Conservation (phyloP, 805 yeast genomes). For the Tanozyma kutaoensis region DNA sequence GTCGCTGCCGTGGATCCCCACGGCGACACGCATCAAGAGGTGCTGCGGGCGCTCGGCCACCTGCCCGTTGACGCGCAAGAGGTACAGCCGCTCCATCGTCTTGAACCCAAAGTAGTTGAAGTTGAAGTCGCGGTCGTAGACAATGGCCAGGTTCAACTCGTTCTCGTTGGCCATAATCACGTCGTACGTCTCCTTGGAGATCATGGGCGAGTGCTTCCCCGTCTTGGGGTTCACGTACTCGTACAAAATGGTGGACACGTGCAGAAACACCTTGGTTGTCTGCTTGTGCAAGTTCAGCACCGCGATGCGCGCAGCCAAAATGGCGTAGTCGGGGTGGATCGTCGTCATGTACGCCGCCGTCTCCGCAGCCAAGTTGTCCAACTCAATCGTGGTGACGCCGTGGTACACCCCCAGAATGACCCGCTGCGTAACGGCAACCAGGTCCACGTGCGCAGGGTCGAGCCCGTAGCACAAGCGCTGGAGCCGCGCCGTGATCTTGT, state of each 20-base stretch:
- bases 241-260: conserved; percentile 57
- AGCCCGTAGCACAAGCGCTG: conserved; percentile 91
- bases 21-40: conserved; percentile 47
- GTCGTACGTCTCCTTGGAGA: conserved; percentile 26
- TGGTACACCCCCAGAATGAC: conserved; percentile 94
- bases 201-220: conserved; percentile 37
- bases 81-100: conserved; percentile 46
- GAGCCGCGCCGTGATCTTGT: conserved; percentile 86
- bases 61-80: conserved; percentile 39
- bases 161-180: conserved; percentile 24
- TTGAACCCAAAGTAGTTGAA: conserved; percentile 50
- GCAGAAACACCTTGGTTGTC: conserved; percentile 73
- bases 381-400: conserved; percentile 88
- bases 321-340: conserved; percentile 94
- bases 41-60: conserved; percentile 54
- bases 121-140: conserved; percentile 36
- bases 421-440: conserved; percentile 91
- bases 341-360: conserved; percentile 98
- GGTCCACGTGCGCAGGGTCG: conserved; percentile 84
- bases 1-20: conserved; percentile 47
- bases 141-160: conserved; percentile 32
- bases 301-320: conserved; percentile 90
- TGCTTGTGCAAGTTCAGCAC: conserved; percentile 90
- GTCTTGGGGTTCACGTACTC: conserved; percentile 74
- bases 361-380: conserved; percentile 68